phyloP scores from a whole-genome alignment of 129 eudicot genomes.

The Flaveria trinervia region DNA sequence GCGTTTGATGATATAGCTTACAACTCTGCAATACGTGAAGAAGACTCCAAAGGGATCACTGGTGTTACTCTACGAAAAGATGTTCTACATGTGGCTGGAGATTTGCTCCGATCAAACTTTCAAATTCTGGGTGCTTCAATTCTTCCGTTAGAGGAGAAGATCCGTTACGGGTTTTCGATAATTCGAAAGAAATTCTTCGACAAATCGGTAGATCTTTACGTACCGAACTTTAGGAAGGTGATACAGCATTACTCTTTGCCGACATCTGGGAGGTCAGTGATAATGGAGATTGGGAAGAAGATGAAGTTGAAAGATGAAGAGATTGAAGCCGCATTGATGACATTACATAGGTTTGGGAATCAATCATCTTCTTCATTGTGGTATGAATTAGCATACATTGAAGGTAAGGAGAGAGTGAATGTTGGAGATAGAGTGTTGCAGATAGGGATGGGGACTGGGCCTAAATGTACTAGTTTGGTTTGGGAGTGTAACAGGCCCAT shows the following conservation, averaged over 20 bases:
- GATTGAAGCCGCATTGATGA: slow-evolving; percentile 67
- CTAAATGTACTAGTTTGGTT: slow-evolving; percentile 62
- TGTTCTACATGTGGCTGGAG: slow-evolving; percentile 54
- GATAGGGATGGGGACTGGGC: slow-evolving; percentile 80
- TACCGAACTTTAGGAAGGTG: slow-evolving; percentile 59
- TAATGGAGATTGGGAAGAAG: slow-evolving; percentile 58
- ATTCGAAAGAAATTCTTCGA: slow-evolving; percentile 35
- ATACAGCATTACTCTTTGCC: slow-evolving; percentile 75
- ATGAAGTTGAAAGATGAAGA: slow-evolving; percentile 65
- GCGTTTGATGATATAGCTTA: slow-evolving; percentile 65
- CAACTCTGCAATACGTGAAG: slow-evolving; percentile 63
- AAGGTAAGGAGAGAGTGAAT: slow-evolving; percentile 67
- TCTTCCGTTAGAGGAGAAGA: slow-evolving; percentile 55
- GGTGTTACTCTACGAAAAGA: slow-evolving; percentile 63
- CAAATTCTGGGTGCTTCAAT: slow-evolving; percentile 45
- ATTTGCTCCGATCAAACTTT: slow-evolving; percentile 52
- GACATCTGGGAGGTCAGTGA: slow-evolving; percentile 51
- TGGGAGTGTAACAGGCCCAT: slow-evolving; percentile 79
- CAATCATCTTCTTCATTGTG: slow-evolving; percentile 83
- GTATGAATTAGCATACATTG: slow-evolving; percentile 80
- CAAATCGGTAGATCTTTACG: slow-evolving; percentile 50
- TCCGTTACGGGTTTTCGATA: slow-evolving; percentile 43
- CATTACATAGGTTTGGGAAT: slow-evolving; percentile 78
- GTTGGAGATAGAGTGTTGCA: slow-evolving; percentile 69
- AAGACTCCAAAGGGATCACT: slow-evolving; percentile 53